Evolutionary conservation across 1,284 basidiomycete species (phyloP).

Genomic region (Taiwanofungus camphoratus): DNA sequence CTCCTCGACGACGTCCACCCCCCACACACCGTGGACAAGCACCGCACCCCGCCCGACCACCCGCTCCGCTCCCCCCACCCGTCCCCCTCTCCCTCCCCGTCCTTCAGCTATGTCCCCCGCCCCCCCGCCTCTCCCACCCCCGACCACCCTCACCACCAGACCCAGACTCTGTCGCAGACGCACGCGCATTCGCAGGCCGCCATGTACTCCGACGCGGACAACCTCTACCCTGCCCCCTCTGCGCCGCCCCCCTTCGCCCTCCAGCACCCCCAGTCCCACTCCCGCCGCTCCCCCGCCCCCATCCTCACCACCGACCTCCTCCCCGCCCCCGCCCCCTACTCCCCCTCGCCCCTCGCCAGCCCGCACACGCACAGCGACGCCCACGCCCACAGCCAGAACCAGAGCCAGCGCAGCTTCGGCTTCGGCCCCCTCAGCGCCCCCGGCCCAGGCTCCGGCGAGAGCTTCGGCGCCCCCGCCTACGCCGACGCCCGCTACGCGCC

Average conservation of each 20-base stretch:
- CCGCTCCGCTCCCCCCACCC: slow-evolving; percentile 1
- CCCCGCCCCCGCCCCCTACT: slow-evolving; percentile 9
- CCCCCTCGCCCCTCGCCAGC: slow-evolving; percentile 15
- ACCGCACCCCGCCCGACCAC: slow-evolving; percentile 3
- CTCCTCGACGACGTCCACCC: slow-evolving; percentile 6
- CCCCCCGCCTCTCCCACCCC: slow-evolving; percentile 9
- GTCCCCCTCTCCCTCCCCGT: slow-evolving; percentile 6
- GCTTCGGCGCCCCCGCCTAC: slow-evolving; percentile 31
- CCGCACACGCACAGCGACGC: slow-evolving; percentile 8
- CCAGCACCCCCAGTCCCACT: slow-evolving; percentile 9
- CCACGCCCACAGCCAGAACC: slow-evolving; percentile 11
- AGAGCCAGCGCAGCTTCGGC: slow-evolving; percentile 19
- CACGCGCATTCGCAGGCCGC: neutral
- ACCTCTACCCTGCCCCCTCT: slow-evolving; percentile 8
- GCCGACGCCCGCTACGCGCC: slow-evolving; percentile 10
- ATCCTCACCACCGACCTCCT: slow-evolving; percentile 17
- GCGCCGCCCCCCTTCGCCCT: slow-evolving; percentile 25
- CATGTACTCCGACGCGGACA: slow-evolving; percentile 8
- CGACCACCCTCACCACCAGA: neutral
- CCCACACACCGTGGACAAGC: slow-evolving; percentile 8
- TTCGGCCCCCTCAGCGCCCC: slow-evolving; percentile 39
- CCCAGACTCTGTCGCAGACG: slow-evolving; percentile 1
- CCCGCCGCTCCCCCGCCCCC: slow-evolving; percentile 20
- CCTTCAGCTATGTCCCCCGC: slow-evolving; percentile 2
- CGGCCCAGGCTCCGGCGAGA: slow-evolving; percentile 37